phyloP scores from a whole-genome alignment of 2,329 filamentous ascomycete species.

The Ceratocystis diversiconidia region DNA sequence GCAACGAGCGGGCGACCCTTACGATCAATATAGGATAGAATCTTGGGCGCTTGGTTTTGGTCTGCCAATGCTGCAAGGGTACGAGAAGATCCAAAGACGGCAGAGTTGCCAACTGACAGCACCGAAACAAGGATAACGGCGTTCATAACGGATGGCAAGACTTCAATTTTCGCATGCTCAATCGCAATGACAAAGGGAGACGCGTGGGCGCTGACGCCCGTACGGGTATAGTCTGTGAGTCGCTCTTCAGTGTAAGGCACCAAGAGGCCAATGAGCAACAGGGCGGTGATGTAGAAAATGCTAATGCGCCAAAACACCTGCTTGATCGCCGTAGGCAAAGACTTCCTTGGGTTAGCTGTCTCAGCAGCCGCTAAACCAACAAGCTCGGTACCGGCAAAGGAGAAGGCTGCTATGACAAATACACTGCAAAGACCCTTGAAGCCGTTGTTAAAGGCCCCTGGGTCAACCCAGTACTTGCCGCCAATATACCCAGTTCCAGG shows the following conservation, averaged over 20 bases:
- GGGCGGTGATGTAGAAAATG: constrained; percentile 75
- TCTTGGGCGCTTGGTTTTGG: constrained; percentile 64
- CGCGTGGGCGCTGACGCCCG: constrained; percentile 52
- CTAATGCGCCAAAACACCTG: constrained; percentile 92
- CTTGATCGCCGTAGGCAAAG: constrained; percentile 73
- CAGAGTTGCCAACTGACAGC: constrained; percentile 79
- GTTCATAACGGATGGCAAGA: constrained; percentile 82
- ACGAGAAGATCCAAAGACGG: constrained; percentile 80
- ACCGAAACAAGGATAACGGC: constrained; percentile 86
- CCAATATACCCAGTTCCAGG: constrained; percentile 65
- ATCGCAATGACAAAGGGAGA: constrained; percentile 94
- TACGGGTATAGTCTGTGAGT: constrained; percentile 27
- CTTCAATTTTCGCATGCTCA: constrained; percentile 63
- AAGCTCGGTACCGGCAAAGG: constrained; percentile 62
- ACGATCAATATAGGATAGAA: constrained; percentile 70
- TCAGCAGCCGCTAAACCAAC: constrained; percentile 66
- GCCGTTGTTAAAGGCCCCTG: constrained; percentile 72
- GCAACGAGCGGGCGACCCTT: constrained; percentile 65
- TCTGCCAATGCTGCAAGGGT: constrained; percentile 83
- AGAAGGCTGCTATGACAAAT: constrained; percentile 63
- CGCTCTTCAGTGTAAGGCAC: constrained; percentile 50
- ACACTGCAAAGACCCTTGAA: constrained; percentile 72
- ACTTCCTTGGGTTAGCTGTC: constrained; percentile 65
- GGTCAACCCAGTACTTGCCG: constrained; percentile 58
- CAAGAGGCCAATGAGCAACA: constrained; percentile 67